Conservation (phyloP, 1,284 basidiomycete genomes). For the Cerrena zonata region DNA sequence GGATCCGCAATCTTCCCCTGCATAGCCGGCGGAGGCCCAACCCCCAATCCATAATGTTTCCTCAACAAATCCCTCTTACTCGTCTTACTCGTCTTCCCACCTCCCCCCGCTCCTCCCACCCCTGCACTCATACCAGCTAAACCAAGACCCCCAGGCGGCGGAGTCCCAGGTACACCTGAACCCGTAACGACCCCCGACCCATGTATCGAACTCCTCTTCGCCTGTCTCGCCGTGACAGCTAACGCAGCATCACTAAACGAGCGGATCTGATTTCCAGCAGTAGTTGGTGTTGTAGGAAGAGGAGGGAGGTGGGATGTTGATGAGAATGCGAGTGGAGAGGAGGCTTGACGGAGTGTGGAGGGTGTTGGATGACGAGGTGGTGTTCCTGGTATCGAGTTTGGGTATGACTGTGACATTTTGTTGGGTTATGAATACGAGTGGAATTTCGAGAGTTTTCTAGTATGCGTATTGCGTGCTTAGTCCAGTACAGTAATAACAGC, state of each 20-base stretch:
- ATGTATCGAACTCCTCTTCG: neutral
- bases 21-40: constrained; percentile 60
- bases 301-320: constrained; percentile 3
- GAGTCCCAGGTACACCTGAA: constrained; percentile 1
- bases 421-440: too few relatives aligned
- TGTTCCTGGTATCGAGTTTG: neutral
- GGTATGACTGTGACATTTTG: neutral
- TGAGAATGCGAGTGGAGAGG: neutral
- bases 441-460: too few relatives aligned
- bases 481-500: too few relatives aligned
- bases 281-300: constrained; percentile 19
- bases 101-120: constrained; percentile 51
- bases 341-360: neutral
- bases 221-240: neutral
- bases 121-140: constrained; percentile 17
- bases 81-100: constrained; percentile 37
- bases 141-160: constrained; percentile 11
- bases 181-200: neutral
- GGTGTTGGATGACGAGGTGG: neutral
- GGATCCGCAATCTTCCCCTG: constrained; percentile 55
- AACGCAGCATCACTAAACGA: constrained; percentile 7
- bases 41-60: constrained; percentile 77
- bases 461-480: too few relatives aligned
- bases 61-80: constrained; percentile 72
- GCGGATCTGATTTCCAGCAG: constrained; percentile 16